A percentile compares a stretch with the other conserved stretches of the same genome.
Evolutionary conservation across 2,329 filamentous ascomycete genomes (phyloP).

Genomic region (Colletotrichum incanum): DNA sequence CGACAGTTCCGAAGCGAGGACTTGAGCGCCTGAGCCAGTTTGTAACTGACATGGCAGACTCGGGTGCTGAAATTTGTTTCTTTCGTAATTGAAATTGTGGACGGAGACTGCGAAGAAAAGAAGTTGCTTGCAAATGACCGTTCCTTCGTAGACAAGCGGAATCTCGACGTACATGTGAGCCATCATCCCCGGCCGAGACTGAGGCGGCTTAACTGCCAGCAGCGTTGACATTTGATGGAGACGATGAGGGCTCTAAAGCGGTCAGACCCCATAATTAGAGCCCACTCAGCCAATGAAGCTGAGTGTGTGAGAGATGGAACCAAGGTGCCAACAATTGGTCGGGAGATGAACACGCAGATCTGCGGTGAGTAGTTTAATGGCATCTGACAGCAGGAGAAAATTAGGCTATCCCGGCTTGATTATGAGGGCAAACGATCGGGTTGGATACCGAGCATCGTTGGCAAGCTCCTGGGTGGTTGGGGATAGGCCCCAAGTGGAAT

Average conservation of each 20-base stretch:
- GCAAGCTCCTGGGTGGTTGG: conserved; percentile 36
- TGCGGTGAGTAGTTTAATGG: conserved; percentile 28
- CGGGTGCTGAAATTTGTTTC: neutral
- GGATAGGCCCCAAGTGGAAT: conserved; percentile 28
- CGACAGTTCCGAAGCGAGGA: neutral
- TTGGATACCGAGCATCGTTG: conserved; percentile 22
- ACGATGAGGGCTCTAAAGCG: neutral
- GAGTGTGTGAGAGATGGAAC: conserved; percentile 11
- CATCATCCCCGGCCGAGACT: neutral
- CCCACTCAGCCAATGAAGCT: neutral
- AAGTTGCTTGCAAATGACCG: neutral
- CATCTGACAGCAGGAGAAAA: conserved; percentile 5
- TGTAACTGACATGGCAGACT: neutral
- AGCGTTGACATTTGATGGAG: neutral
- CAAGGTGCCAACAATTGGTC: conserved; percentile 21
- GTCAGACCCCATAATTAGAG: neutral
- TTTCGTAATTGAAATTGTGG: neutral
- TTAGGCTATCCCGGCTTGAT: conserved; percentile 20
- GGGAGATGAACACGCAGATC: conserved; percentile 39
- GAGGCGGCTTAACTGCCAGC: neutral
- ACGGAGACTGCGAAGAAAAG: neutral
- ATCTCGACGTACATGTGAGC: neutral
- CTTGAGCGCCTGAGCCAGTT: neutral
- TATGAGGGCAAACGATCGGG: conserved; percentile 19
- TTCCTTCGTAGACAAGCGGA: neutral